Conservation (phyloP, 116 monocot genomes). For the Posidonia oceanica region DNA sequence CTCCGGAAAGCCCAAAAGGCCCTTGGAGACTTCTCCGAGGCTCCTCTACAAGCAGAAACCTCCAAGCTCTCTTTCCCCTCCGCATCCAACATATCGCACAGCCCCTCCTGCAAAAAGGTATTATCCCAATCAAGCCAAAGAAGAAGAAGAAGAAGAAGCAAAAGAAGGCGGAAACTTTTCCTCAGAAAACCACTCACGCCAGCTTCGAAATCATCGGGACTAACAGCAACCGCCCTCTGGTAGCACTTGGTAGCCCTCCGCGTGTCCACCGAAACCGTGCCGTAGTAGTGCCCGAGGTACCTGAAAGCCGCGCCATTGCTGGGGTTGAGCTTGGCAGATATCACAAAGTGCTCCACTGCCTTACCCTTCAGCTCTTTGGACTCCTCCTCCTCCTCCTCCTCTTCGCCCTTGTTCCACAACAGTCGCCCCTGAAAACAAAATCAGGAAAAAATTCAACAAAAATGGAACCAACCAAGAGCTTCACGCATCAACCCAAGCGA, state of each 20-base stretch:
- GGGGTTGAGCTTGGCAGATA: constrained; percentile 80
- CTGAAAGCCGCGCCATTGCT: constrained; percentile 53
- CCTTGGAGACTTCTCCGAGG: constrained; percentile 68
- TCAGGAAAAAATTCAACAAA: neutral
- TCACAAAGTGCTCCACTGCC: constrained; percentile 63
- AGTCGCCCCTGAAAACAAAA: constrained; percentile 37
- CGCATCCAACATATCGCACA: constrained; percentile 79
- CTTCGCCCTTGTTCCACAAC: constrained; percentile 56
- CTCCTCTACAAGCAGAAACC: constrained; percentile 63
- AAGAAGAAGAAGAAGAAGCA: neutral
- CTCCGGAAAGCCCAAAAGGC: constrained; percentile 94
- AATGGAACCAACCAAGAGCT: neutral
- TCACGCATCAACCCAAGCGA: neutral
- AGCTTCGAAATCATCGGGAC: constrained; percentile 72
- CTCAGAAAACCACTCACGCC: constrained; percentile 47
- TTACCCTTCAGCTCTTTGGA: constrained; percentile 29
- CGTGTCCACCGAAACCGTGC: constrained; percentile 25
- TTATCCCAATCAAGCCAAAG: neutral
- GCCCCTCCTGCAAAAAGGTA: constrained; percentile 39
- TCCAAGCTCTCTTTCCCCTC: constrained; percentile 86
- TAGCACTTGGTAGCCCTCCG: constrained; percentile 87
- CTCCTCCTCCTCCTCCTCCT: constrained; percentile 4
- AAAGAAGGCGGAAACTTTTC: neutral
- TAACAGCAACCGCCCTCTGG: constrained; percentile 67
- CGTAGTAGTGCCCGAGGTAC: constrained; percentile 68